phyloP scores from a whole-genome alignment of 495 filamentous ascomycete genomes.

The Elaphomyces granulatus region DNA sequence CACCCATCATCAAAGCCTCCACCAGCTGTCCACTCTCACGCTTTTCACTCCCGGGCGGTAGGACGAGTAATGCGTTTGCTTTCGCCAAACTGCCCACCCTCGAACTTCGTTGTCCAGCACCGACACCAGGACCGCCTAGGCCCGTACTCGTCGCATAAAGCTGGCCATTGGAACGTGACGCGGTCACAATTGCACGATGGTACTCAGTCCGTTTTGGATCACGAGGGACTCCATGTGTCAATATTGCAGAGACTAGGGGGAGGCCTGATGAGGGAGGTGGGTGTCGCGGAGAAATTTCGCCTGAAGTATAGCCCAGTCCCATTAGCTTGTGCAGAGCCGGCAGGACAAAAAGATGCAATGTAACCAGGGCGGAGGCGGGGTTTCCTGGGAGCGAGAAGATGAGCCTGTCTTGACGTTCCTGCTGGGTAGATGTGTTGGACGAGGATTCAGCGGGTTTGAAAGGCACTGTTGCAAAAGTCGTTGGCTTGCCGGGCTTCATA shows the following conservation, averaged over 20 bases:
- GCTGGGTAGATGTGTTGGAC: constrained; percentile 28
- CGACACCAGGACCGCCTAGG: constrained; percentile 20
- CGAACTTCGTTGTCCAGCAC: constrained; percentile 62
- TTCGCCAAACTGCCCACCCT: constrained; percentile 73
- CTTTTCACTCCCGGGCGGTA: constrained; percentile 43
- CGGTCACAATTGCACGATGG: constrained; percentile 57
- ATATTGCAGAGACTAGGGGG: constrained; percentile 51
- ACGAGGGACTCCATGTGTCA: constrained; percentile 55
- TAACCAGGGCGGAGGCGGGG: constrained; percentile 83
- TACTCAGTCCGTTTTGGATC: constrained; percentile 75
- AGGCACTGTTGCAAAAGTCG: constrained; percentile 85
- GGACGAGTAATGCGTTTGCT: constrained; percentile 72
- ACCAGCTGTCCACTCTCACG: constrained; percentile 39
- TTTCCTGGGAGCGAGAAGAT: constrained; percentile 93
- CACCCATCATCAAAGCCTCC: constrained; percentile 50
- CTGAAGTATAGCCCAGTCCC: constrained; percentile 29
- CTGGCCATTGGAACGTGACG: constrained; percentile 45
- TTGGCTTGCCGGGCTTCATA: constrained; percentile 98
- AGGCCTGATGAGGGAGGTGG: constrained; percentile 41
- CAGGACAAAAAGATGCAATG: constrained; percentile 85
- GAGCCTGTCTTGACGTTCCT: constrained; percentile 44
- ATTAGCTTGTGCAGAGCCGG: constrained; percentile 64
- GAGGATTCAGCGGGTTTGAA: constrained; percentile 27
- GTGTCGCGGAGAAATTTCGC: constrained; percentile 27
- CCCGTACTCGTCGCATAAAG: constrained; percentile 76